Percentiles rank a stretch among this genome's conserved stretches.
Evolutionary conservation across 805 yeast species (phyloP).

Genomic region (Suhomyces vadensis): DNA sequence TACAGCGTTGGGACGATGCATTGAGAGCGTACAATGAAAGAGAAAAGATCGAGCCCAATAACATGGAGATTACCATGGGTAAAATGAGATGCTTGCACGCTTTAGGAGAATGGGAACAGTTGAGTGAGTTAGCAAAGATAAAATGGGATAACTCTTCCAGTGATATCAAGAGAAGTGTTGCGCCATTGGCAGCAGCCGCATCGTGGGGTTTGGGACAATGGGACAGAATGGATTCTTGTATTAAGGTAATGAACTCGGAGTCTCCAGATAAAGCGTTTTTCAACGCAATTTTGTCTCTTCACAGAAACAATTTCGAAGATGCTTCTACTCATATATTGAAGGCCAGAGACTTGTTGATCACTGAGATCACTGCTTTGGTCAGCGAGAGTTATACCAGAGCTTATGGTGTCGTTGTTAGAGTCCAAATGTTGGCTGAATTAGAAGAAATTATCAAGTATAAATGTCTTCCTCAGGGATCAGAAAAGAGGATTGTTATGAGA

Average conservation of each 20-base stretch:
- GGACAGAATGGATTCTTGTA: conserved; percentile 93
- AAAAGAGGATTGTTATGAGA: conserved; percentile 73
- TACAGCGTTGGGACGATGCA: conserved; percentile 98
- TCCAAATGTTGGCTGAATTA: conserved; percentile 94
- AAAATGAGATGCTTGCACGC: conserved; percentile 98
- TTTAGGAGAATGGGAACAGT: conserved; percentile 96
- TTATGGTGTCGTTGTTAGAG: conserved; percentile 92
- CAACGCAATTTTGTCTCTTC: conserved; percentile 84
- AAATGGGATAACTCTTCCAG: conserved; percentile 78
- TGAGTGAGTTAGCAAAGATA: conserved; percentile 79
- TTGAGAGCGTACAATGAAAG: conserved; percentile 83
- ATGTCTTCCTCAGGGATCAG: conserved; percentile 78
- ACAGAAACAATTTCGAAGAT: conserved; percentile 79
- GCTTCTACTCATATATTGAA: conserved; percentile 75
- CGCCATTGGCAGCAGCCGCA: conserved; percentile 98
- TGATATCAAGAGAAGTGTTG: conserved; percentile 78
- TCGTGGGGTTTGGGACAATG: conserved; percentile 98
- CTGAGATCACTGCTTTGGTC: conserved; percentile 91
- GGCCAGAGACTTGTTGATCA: conserved; percentile 87
- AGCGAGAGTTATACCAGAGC: conserved; percentile 97
- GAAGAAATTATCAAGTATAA: conserved; percentile 94
- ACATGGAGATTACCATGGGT: conserved; percentile 92
- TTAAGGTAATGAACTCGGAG: conserved; percentile 83
- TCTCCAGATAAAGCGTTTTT: conserved; percentile 95
- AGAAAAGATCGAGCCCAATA: conserved; percentile 60